Conservation (phyloP, 257 asterid species). For the Agastache rugosa region DNA sequence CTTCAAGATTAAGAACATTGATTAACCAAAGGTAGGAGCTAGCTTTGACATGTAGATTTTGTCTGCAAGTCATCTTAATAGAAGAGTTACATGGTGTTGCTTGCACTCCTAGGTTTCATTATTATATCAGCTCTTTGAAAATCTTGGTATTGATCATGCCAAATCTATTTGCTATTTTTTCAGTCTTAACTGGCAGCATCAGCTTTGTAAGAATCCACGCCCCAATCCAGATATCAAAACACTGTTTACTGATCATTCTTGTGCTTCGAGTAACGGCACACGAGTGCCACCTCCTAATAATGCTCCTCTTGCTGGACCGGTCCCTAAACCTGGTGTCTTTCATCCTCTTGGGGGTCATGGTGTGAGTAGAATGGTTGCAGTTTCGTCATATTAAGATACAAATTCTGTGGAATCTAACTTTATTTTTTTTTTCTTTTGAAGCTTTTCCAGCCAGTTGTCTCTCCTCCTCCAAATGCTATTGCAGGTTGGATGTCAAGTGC, state of each 20-base stretch:
- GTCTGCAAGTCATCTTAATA: constrained; percentile 17
- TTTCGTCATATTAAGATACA: constrained; percentile 23
- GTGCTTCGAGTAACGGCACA: constrained; percentile 78
- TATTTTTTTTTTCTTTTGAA: constrained; percentile 40
- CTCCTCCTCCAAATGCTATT: constrained; percentile 85
- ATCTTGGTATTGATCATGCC: constrained; percentile 3
- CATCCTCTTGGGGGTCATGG: constrained; percentile 82
- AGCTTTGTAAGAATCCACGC: constrained; percentile 96
- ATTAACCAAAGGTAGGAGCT: constrained; percentile 81
- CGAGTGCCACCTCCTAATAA: constrained; percentile 76
- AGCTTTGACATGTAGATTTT: constrained; percentile 22
- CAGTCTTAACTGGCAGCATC: constrained; percentile 99
- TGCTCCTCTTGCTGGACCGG: constrained; percentile 66
- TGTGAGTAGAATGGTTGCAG: constrained; percentile 52
- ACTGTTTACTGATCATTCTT: constrained; percentile 83
- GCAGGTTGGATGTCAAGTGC: constrained; percentile 97
- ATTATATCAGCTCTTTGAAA: constrained; percentile 26
- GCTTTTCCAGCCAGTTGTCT: constrained; percentile 64
- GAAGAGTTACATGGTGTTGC: constrained; percentile 29
- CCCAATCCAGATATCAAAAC: constrained; percentile 96
- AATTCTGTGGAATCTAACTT: constrained; percentile 38
- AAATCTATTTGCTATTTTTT: constrained; percentile 41
- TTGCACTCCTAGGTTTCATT: constrained; percentile 7
- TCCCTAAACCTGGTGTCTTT: constrained; percentile 65
- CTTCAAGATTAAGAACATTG: constrained; percentile 89